phyloP scores from a whole-genome alignment of 371 early-diverging fungal species.

The Zychaea mexicana region DNA sequence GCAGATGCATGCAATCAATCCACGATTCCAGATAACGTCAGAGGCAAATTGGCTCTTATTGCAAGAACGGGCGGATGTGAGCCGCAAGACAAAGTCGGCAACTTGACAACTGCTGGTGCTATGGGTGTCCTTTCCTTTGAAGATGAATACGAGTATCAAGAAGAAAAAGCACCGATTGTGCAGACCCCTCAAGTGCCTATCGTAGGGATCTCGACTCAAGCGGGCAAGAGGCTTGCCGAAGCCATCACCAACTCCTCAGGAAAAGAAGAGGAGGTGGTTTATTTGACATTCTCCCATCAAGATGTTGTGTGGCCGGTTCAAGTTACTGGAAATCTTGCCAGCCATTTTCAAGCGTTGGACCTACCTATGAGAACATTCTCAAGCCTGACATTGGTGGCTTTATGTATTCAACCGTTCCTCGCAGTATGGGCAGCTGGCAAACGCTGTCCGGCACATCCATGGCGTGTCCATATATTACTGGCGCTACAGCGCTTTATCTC shows the following conservation, averaged over 20 bases:
- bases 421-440: conserved; percentile 42
- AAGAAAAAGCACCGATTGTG: too few relatives aligned
- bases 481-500: conserved; percentile 58
- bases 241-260: not conserved
- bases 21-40: not conserved
- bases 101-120: not conserved
- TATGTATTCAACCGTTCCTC: conserved; percentile 67
- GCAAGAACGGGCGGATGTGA: not conserved
- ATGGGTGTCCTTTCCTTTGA: not conserved
- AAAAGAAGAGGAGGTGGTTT: not conserved
- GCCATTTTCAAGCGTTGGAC: conserved; percentile 44
- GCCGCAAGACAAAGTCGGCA: not conserved
- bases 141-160: not conserved
- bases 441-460: conserved; percentile 62
- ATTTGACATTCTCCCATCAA: not conserved
- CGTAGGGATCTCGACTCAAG: too few relatives aligned
- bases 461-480: conserved; percentile 71
- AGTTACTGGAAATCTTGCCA: conserved; percentile 5
- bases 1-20: not conserved
- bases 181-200: too few relatives aligned
- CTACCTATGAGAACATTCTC: conserved; percentile 42
- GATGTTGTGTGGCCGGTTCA: not conserved
- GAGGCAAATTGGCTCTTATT: not conserved
- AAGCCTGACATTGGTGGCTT: conserved; percentile 62
- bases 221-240: not conserved